These are phyloP conservation scores for Cordyceps cateniannulata DNA, from an alignment of 2,329 filamentous ascomycete genomes.

Conservation along the genomic window DNA sequence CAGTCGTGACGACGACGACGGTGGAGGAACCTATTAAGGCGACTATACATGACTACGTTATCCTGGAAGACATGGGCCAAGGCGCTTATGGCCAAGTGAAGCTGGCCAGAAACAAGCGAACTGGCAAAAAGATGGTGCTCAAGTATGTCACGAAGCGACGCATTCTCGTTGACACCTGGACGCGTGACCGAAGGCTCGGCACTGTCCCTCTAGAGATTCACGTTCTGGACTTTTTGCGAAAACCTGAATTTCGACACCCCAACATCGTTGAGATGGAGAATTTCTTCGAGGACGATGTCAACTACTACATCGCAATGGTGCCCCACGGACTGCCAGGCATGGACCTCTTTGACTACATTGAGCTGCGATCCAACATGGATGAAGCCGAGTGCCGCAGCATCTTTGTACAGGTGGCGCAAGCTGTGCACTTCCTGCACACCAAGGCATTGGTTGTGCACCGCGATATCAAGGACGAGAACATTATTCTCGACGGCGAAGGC, in stretches of 20 bases:
- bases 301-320: conserved; percentile 98
- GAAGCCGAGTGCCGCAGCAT: conserved; percentile 91
- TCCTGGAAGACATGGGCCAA: conserved; percentile 97
- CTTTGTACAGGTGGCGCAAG: conserved; percentile 85
- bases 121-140: conserved; percentile 78
- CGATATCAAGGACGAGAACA: conserved; percentile 98
- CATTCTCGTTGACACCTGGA: conserved; percentile 98
- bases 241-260: conserved; percentile 59
- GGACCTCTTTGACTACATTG: conserved; percentile 99
- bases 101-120: conserved; percentile 77
- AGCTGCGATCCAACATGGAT: conserved; percentile 92
- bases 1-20: conserved; percentile 21
- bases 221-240: conserved; percentile 84
- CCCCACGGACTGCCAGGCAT: conserved; percentile 94
- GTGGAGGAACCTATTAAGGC: conserved; percentile 56
- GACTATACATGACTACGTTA: conserved; percentile 80
- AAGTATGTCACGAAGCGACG: conserved; percentile 97
- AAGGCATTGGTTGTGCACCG: conserved; percentile 90
- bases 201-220: conserved; percentile 97
- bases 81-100: conserved; percentile 98
- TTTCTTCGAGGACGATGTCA: conserved; percentile 73
- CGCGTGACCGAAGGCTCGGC: conserved; percentile 81
- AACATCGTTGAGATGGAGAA: conserved; percentile 70
- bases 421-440: conserved; percentile 84
- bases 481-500: conserved; percentile 90